A percentile compares a stretch with the other conserved stretches of the same genome.
These are phyloP conservation scores for Pseudocercospora fuligena DNA, from an alignment of 2,329 filamentous ascomycete genomes.

Conservation along the genomic window DNA sequence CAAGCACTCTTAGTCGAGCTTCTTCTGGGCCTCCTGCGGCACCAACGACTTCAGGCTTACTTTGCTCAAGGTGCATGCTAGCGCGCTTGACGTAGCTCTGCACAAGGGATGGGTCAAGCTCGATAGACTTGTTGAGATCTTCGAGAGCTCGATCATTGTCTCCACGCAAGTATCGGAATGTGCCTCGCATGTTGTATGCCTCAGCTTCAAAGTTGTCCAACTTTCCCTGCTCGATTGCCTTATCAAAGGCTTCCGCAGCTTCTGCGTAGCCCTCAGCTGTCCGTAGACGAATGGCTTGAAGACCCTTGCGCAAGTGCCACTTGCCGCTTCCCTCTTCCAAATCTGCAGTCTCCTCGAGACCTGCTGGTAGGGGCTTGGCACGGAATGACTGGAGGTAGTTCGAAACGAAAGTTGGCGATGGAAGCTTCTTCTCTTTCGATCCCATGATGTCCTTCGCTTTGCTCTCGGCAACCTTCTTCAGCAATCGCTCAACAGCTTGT, in stretches of 20 bases:
- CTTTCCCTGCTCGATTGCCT: slow-evolving; percentile 79
- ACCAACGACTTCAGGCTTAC: slow-evolving; percentile 52
- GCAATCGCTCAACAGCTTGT: slow-evolving; percentile 84
- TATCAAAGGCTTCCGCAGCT: slow-evolving; percentile 82
- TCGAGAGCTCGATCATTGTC: slow-evolving; percentile 81
- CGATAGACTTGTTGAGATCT: slow-evolving; percentile 91
- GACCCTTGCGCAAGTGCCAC: slow-evolving; percentile 82
- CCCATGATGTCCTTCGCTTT: slow-evolving; percentile 90
- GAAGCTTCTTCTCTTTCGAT: slow-evolving; percentile 81
- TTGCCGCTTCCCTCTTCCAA: slow-evolving; percentile 77
- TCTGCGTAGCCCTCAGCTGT: slow-evolving; percentile 91
- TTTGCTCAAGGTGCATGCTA: slow-evolving; percentile 95
- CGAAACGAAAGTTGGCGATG: slow-evolving; percentile 93
- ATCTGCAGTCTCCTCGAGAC: slow-evolving; percentile 81
- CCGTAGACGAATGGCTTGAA: slow-evolving; percentile 80
- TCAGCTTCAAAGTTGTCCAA: slow-evolving; percentile 84
- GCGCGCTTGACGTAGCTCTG: slow-evolving; percentile 99
- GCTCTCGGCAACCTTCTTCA: slow-evolving; percentile 95
- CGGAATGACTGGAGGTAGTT: slow-evolving; percentile 99
- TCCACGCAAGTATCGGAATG: slow-evolving; percentile 89
- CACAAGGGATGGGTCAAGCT: slow-evolving; percentile 83
- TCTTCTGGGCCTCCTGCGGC: slow-evolving; percentile 20
- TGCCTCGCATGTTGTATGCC: slow-evolving; percentile 95
- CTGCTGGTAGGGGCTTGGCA: slow-evolving; percentile 75
- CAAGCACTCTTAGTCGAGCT: slow-evolving; percentile 39